These are phyloP conservation scores for Pistacia vera DNA, from an alignment of 345 rosid species.

Conservation along the genomic window DNA sequence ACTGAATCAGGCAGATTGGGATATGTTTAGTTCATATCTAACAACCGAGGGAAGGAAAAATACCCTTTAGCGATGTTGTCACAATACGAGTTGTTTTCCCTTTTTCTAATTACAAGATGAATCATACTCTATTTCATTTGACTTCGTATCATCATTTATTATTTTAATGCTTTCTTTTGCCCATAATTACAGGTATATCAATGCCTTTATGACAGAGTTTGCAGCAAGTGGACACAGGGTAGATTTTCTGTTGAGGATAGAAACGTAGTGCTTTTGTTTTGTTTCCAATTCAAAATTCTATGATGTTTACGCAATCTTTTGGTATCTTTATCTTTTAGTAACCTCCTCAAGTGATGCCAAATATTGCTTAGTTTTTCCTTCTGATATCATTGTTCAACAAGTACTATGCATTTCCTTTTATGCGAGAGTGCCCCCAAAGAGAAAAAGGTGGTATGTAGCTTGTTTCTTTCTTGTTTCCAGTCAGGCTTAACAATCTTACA, in stretches of 20 bases:
- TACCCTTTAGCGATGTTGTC: not conserved
- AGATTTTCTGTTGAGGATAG: constrained; percentile 8
- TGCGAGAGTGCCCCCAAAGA: too few species aligned
- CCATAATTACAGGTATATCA: constrained; percentile 42
- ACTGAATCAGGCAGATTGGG: not conserved
- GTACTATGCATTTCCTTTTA: too few species aligned
- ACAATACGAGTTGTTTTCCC: not conserved
- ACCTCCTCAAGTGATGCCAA: not conserved
- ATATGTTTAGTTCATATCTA: not conserved
- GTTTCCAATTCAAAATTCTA: not conserved
- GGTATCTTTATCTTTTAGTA: not conserved
- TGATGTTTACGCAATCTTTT: not conserved
- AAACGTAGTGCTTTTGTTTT: not conserved
- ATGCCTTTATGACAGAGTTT: constrained; percentile 45
- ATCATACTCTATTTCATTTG: not conserved
- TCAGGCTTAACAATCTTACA: too few species aligned
- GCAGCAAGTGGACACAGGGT: constrained; percentile 9
- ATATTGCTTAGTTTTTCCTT: not conserved
- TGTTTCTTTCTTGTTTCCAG: too few species aligned
- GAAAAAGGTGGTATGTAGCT: too few species aligned
- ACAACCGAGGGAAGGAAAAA: not conserved
- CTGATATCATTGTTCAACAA: not conserved
- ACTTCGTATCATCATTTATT: too few species aligned
- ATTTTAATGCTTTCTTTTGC: not conserved
- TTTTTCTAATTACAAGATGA: not conserved